These are phyloP conservation scores for Cronartium quercuum DNA, from an alignment of 1,284 basidiomycete species.

Conservation along the genomic window DNA sequence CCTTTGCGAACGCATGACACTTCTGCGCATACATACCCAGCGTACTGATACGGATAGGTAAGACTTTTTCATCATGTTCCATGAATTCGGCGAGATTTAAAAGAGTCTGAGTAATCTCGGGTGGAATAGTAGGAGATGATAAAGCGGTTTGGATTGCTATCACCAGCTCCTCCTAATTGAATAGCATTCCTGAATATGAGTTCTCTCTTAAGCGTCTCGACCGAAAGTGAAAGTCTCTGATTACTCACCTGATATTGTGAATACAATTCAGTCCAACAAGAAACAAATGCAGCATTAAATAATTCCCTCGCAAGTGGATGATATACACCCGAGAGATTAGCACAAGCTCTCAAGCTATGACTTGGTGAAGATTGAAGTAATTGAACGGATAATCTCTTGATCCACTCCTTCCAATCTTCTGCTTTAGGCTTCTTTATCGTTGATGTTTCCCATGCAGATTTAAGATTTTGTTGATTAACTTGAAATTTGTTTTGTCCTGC, in stretches of 20 bases:
- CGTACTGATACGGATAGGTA: conserved; percentile 87
- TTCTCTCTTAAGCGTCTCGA: too few species aligned
- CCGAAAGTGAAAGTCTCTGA: too few species aligned
- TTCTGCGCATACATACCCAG: conserved; percentile 87
- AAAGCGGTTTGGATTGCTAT: conserved; percentile 84
- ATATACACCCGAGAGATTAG: conserved; percentile 86
- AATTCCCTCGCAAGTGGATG: conserved; percentile 85
- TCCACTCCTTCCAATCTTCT: conserved; percentile 96
- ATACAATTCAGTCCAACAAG: conserved; percentile 94
- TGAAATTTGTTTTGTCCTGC: conserved; percentile 80
- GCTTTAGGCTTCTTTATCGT: conserved; percentile 56
- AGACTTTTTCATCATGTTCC: conserved; percentile 96
- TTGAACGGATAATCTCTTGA: conserved; percentile 85
- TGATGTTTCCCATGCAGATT: conserved; percentile 92
- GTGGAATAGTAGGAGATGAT: conserved; percentile 68
- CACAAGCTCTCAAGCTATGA: conserved; percentile 90
- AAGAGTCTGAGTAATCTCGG: conserved; percentile 87
- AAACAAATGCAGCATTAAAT: conserved; percentile 97
- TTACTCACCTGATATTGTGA: conserved; percentile 80
- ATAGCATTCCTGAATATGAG: too few species aligned
- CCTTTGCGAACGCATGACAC: conserved; percentile 94
- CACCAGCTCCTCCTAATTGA: conserved; percentile 76
- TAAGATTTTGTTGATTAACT: conserved; percentile 96
- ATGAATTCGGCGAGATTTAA: conserved; percentile 98
- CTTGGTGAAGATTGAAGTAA: conserved; percentile 98